Evolutionary conservation across 2,329 filamentous ascomycete species (phyloP).

Genomic region (Trichoderma arundinaceum): DNA sequence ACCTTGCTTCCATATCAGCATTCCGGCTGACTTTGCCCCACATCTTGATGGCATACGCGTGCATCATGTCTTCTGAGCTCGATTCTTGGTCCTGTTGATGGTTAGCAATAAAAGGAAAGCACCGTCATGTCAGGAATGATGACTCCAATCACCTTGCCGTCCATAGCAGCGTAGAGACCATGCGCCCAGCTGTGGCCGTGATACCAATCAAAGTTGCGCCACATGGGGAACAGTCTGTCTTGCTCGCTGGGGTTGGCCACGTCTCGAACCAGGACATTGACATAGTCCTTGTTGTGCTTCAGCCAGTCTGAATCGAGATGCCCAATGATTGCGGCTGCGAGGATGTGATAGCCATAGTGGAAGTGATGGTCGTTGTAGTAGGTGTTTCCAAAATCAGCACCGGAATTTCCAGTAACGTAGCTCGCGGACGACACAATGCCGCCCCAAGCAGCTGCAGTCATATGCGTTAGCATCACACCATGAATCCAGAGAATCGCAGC

Average conservation of each 20-base stretch:
- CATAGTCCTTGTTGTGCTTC: conserved; percentile 72
- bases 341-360: conserved; percentile 88
- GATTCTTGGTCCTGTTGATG: conserved; percentile 73
- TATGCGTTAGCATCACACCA: background rate
- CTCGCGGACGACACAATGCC: conserved; percentile 79
- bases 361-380: conserved; percentile 80
- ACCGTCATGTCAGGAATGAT: background rate
- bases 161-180: conserved; percentile 70
- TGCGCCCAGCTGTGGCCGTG: conserved; percentile 95
- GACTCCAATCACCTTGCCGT: conserved; percentile 65
- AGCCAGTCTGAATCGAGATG: conserved; percentile 80
- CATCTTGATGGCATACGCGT: conserved; percentile 87
- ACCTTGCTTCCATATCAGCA: conserved; percentile 76
- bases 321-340: conserved; percentile 82
- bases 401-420: conserved; percentile 70
- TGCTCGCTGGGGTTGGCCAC: conserved; percentile 73
- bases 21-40: conserved; percentile 86
- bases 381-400: conserved; percentile 87
- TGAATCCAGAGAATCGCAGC: background rate
- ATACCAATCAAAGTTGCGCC: conserved; percentile 89
- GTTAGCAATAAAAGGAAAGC: background rate
- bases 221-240: conserved; percentile 81
- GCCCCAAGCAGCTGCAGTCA: conserved; percentile 67
- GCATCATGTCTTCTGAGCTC: conserved; percentile 88
- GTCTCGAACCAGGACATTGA: conserved; percentile 85